A percentile compares a stretch with the other conserved stretches of the same genome.
phyloP scores from a whole-genome alignment of 306 rosid species.

The Crataegus laevigata region DNA sequence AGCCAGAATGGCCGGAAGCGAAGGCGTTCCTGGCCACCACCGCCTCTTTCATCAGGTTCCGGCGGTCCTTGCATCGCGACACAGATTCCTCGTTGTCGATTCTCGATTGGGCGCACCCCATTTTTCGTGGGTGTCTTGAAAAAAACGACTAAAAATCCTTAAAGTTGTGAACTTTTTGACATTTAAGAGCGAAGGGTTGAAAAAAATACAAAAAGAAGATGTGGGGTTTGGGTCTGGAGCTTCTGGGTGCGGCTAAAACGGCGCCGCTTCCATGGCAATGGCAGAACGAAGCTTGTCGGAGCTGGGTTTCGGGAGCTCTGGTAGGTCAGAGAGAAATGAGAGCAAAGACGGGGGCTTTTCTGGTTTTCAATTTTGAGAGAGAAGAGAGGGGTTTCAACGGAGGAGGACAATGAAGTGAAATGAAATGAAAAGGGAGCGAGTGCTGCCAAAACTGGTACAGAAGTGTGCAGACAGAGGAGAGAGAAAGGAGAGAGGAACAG shows the following conservation, averaged over 20 bases:
- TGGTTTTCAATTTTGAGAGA: not conserved
- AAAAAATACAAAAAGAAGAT: not conserved
- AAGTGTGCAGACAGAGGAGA: slow-evolving; percentile 1
- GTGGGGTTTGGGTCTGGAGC: not conserved
- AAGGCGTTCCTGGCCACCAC: slow-evolving; percentile 75
- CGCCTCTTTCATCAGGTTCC: slow-evolving; percentile 57
- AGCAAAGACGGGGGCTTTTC: not conserved
- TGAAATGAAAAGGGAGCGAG: slow-evolving; percentile 2
- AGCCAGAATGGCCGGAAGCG: slow-evolving; percentile 78
- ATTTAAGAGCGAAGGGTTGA: not conserved
- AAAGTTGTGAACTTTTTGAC: not conserved
- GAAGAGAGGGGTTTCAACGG: not conserved
- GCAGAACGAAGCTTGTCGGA: not conserved
- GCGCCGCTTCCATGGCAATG: not conserved
- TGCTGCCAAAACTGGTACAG: slow-evolving; percentile 13
- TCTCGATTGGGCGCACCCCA: slow-evolving; percentile 87
- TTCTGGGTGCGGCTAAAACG: slow-evolving; percentile 3
- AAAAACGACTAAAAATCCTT: not conserved
- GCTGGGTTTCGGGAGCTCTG: not conserved
- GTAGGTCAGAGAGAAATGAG: not conserved
- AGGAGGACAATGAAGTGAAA: not conserved
- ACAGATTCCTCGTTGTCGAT: slow-evolving; percentile 88
- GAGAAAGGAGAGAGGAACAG: not conserved
- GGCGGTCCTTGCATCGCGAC: slow-evolving; percentile 66
- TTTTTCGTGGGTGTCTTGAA: slow-evolving; percentile 11